A percentile compares a stretch with the other conserved stretches of the same genome.
Conservation (phyloP, 441 rosid species). For the Euphorbia schlechtendalii region DNA sequence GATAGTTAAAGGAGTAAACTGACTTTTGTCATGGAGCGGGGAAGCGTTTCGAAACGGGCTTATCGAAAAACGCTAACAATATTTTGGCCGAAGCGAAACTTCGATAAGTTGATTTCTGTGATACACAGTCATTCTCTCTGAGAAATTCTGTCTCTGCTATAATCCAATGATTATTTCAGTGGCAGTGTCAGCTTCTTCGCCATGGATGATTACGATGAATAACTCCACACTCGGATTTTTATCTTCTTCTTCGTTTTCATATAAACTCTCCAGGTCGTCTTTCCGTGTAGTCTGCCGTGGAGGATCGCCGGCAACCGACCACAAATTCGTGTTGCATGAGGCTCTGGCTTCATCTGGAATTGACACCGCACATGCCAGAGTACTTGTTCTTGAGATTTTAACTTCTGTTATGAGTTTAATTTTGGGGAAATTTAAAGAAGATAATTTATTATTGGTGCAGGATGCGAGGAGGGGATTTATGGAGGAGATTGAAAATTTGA, state of each 20-base stretch:
- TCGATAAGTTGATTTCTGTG: not conserved
- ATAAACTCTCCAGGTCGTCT: slow-evolving; percentile 10
- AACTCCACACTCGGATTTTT: not conserved
- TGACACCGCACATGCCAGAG: slow-evolving; percentile 47
- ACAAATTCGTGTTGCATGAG: slow-evolving; percentile 36
- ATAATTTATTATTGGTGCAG: slow-evolving; percentile 23
- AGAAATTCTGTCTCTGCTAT: not conserved
- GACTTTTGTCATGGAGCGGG: no score
- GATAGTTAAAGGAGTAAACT: no score
- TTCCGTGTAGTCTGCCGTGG: slow-evolving; percentile 23
- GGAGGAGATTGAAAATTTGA: slow-evolving; percentile 32
- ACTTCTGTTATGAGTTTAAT: not conserved
- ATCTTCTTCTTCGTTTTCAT: not conserved
- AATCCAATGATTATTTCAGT: not conserved
- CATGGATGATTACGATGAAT: not conserved
- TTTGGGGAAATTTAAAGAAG: not conserved
- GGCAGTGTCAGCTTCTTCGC: not conserved
- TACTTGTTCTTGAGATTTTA: not conserved
- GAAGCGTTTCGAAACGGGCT: not conserved
- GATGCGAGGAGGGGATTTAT: slow-evolving; percentile 44
- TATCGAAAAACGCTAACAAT: not conserved
- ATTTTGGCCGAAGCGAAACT: not conserved
- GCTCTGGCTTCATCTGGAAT: slow-evolving; percentile 43
- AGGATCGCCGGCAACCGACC: slow-evolving; percentile 24
- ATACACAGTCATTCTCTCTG: not conserved